Conservation (phyloP, 129 eudicot species). For the Ambrosia artemisiifolia region DNA sequence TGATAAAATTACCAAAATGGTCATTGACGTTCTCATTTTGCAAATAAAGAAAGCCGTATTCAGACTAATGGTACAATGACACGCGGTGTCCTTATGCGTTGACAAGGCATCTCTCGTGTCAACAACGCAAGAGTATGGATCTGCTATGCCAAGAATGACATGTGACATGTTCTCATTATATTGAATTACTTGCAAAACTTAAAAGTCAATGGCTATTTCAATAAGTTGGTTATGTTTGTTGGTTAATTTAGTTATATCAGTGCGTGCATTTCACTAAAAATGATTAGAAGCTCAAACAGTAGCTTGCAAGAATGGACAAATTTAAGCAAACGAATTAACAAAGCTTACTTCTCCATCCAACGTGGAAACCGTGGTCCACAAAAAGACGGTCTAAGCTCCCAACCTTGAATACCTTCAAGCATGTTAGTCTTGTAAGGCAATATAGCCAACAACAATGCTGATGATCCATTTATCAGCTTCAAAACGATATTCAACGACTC, state of each 20-base stretch:
- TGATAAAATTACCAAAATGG: no score
- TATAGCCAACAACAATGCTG: conserved; percentile 76
- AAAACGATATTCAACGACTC: conserved; percentile 71
- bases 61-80: no score
- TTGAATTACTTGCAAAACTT: no score
- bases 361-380: conserved; percentile 97
- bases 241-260: background rate
- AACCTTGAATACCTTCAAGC: conserved; percentile 95
- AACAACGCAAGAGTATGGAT: no score
- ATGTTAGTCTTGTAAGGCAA: conserved; percentile 85
- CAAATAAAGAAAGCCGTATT: no score
- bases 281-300: background rate
- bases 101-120: no score
- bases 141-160: no score
- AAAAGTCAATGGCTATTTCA: no score
- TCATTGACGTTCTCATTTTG: no score
- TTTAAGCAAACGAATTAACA: background rate
- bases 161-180: no score
- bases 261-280: background rate
- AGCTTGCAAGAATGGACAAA: conserved; percentile 6
- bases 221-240: no score
- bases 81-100: no score
- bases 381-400: conserved; percentile 95
- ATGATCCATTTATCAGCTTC: conserved; percentile 80
- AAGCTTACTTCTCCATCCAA: conserved; percentile 97